These are phyloP conservation scores for Metarhizium brunneum DNA, from an alignment of 2,329 filamentous ascomycete genomes.

Conservation along the genomic window DNA sequence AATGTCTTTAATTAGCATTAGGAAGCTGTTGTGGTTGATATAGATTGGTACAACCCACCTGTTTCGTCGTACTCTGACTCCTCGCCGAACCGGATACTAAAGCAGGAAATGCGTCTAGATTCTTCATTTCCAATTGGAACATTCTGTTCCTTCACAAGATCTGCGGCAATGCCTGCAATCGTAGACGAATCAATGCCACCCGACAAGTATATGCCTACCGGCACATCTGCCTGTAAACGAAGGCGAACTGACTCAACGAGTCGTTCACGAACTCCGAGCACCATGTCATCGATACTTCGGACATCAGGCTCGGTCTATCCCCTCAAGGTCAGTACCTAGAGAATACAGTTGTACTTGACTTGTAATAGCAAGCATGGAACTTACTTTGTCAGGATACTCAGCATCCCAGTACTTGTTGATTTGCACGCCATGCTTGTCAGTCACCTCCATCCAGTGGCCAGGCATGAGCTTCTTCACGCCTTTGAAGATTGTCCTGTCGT, in stretches of 20 bases:
- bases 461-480: slow-evolving; percentile 34
- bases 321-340: not conserved
- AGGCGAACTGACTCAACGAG: slow-evolving; percentile 43
- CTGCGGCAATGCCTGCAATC: slow-evolving; percentile 44
- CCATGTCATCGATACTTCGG: slow-evolving; percentile 39
- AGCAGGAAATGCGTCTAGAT: slow-evolving; percentile 24
- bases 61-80: too few species aligned
- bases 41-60: too few species aligned
- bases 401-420: slow-evolving; percentile 43
- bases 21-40: too few species aligned
- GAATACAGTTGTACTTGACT: too few species aligned
- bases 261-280: slow-evolving; percentile 36
- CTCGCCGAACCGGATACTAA: slow-evolving; percentile 34
- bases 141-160: slow-evolving; percentile 39
- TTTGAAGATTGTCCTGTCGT: slow-evolving; percentile 39
- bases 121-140: slow-evolving; percentile 34
- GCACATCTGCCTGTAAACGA: slow-evolving; percentile 47
- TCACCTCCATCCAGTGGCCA: slow-evolving; percentile 32
- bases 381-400: slow-evolving; percentile 41
- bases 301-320: slow-evolving; percentile 25
- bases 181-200: slow-evolving; percentile 50
- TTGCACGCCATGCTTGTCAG: slow-evolving; percentile 23
- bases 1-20: slow-evolving; percentile 15
- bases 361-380: too few species aligned
- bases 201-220: slow-evolving; percentile 45